A percentile compares a stretch with the other conserved stretches of the same genome.
Conservation (phyloP, 225 moss, liverwort and hornwort genomes). For the Ulota crispa region DNA sequence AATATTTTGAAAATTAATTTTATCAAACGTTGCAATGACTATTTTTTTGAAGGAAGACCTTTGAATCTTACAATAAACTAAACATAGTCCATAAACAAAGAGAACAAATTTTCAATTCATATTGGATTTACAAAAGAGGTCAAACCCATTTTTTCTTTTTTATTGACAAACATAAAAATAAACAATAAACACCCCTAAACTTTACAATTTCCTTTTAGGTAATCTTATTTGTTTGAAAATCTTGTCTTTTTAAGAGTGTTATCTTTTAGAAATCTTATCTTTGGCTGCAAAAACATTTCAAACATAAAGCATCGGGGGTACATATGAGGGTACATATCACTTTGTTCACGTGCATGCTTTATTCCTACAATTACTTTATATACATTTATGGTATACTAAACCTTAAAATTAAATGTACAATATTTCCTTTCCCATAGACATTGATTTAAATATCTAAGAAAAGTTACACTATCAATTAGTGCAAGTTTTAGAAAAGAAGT, state of each 20-base stretch:
- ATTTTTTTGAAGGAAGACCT: neutral
- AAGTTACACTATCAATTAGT: neutral
- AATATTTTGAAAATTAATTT: neutral
- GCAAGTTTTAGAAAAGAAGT: neutral
- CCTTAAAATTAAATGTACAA: neutral
- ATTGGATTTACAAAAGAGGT: rapidly evolving
- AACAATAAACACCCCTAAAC: no score
- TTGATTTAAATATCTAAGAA: neutral
- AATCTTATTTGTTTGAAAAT: no score
- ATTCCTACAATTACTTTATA: neutral
- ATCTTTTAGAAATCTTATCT: neutral
- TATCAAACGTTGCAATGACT: neutral
- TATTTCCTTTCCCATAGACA: neutral
- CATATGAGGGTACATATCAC: neutral
- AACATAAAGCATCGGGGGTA: neutral
- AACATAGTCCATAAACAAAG: neutral
- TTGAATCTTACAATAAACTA: neutral
- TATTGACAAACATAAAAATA: no score
- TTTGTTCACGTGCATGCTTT: neutral
- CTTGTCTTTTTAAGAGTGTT: no score
- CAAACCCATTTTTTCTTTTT: no score
- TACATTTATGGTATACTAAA: neutral
- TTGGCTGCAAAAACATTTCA: neutral
- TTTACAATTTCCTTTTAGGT: no score
- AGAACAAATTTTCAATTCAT: rapidly evolving